These are phyloP conservation scores for Botrytis hyacinthi DNA, from an alignment of 2,329 filamentous ascomycete species.

Conservation along the genomic window DNA sequence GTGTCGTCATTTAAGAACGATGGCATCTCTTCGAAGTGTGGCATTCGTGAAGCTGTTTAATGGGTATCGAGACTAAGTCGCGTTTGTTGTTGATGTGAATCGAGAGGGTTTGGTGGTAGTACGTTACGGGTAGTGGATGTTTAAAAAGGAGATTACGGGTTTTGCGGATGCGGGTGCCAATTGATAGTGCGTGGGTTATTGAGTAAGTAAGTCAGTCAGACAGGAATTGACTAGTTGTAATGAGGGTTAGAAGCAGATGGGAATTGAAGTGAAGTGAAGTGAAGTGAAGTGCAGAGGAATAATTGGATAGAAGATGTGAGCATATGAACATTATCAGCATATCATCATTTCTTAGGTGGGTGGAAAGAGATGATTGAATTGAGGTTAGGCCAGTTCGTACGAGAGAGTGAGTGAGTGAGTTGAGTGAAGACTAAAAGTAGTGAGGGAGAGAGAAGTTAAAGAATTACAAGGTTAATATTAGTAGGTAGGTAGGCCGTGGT, in stretches of 20 bases:
- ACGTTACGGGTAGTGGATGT: not conserved
- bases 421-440: not conserved
- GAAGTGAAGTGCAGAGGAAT: conserved; percentile 3
- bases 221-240: not conserved
- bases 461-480: not conserved
- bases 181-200: conserved; percentile 1
- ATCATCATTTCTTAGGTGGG: conserved; percentile 22
- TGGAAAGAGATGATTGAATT: not conserved
- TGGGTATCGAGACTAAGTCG: conserved; percentile 33
- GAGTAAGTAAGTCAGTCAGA: not conserved
- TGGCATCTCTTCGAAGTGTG: conserved; percentile 51
- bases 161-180: conserved; percentile 14
- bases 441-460: not conserved
- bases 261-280: not conserved
- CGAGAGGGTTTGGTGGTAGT: not conserved
- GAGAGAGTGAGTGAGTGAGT: not conserved
- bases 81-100: conserved; percentile 21
- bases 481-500: too few species aligned
- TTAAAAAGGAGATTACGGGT: conserved; percentile 15
- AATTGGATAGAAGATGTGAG: conserved; percentile 26
- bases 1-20: conserved; percentile 48
- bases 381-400: not conserved
- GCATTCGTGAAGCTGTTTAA: conserved; percentile 38
- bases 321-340: conserved; percentile 12
- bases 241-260: not conserved